These are phyloP conservation scores for Pseudogymnoascus sp. DNA, from an alignment of 2,329 filamentous ascomycete species.

Conservation along the genomic window DNA sequence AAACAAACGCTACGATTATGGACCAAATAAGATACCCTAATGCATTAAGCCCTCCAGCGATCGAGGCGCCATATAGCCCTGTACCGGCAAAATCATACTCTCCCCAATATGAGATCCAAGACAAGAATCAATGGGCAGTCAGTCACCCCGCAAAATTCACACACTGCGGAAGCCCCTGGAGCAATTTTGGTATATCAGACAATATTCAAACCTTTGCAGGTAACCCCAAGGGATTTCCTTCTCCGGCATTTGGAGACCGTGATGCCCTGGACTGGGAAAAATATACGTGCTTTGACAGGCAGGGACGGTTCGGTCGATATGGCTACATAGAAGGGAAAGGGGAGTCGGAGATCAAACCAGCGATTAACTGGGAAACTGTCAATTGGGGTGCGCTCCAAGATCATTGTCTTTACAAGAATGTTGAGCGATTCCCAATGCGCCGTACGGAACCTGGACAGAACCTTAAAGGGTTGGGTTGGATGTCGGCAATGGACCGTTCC, in stretches of 20 bases:
- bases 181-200: conserved; percentile 34
- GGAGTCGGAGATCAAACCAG: neutral
- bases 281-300: conserved; percentile 58
- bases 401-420: conserved; percentile 56
- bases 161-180: conserved; percentile 54
- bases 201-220: conserved; percentile 59
- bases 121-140: conserved; percentile 50
- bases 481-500: conserved; percentile 23
- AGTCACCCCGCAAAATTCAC: conserved; percentile 49
- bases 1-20: conserved; percentile 29
- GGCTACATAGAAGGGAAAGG: conserved; percentile 39
- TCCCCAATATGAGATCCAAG: conserved; percentile 61
- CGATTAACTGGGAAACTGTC: conserved; percentile 55
- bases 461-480: conserved; percentile 18
- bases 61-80: conserved; percentile 33
- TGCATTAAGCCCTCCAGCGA: conserved; percentile 28
- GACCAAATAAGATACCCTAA: conserved; percentile 27
- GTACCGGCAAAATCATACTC: conserved; percentile 51
- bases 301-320: conserved; percentile 61
- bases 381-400: conserved; percentile 65
- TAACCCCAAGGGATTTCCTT: conserved; percentile 48
- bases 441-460: neutral
- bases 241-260: conserved; percentile 55
- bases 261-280: conserved; percentile 50
- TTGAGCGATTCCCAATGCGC: conserved; percentile 43